Evolutionary conservation across 768 basidiomycete genomes (phyloP).

Genomic region (Lepiota brunneoincarnata): DNA sequence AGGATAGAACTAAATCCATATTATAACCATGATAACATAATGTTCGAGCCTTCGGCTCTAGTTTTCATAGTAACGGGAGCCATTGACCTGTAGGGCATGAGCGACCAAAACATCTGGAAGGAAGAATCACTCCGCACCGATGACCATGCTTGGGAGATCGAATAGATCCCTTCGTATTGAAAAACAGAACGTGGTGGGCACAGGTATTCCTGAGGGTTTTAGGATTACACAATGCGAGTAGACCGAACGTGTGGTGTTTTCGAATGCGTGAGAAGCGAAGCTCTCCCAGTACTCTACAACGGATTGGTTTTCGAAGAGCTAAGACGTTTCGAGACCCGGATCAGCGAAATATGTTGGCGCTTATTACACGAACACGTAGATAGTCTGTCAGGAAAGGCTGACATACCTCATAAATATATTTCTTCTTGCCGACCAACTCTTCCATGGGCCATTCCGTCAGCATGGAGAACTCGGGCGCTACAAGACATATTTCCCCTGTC

Average conservation of each 20-base stretch:
- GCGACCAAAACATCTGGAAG: neutral
- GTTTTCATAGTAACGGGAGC: conserved; percentile 68
- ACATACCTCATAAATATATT: conserved; percentile 66
- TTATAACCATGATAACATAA: conserved; percentile 19
- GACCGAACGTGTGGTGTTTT: conserved; percentile 94
- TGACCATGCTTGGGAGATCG: conserved; percentile 85
- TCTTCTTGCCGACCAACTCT: conserved; percentile 64
- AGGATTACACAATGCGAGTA: conserved; percentile 90
- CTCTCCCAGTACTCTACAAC: conserved; percentile 97
- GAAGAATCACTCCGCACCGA: conserved; percentile 48
- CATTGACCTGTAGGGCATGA: conserved; percentile 63
- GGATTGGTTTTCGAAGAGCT: conserved; percentile 95
- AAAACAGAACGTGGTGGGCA: conserved; percentile 94
- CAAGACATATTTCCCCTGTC: conserved; percentile 96
- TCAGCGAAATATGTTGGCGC: conserved; percentile 1
- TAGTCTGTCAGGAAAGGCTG: neutral
- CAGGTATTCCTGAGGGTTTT: conserved; percentile 79
- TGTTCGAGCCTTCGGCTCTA: conserved; percentile 5
- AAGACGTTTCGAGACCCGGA: conserved; percentile 11
- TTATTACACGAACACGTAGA: neutral
- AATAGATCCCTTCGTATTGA: conserved; percentile 92
- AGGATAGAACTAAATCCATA: conserved; percentile 12
- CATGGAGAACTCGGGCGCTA: conserved; percentile 94
- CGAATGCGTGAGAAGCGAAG: conserved; percentile 95
- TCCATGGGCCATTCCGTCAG: conserved; percentile 88